Evolutionary conservation across 1,139 yeast genomes (phyloP), one percentile per base, ranked within the genome.

Genomic region (Taiozyma sp.): DNA sequence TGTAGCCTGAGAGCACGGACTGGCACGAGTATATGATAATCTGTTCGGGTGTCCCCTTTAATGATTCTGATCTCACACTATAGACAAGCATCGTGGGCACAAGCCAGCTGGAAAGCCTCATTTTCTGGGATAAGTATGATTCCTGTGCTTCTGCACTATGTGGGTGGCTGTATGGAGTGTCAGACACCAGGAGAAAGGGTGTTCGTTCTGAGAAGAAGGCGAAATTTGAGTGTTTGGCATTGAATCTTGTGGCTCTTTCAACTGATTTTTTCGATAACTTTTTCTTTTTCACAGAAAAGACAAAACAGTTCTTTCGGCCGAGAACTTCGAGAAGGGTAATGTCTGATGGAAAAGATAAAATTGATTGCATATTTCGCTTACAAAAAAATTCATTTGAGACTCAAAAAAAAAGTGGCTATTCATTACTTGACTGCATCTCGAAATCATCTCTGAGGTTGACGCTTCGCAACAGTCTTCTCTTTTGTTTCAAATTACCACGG

Each of bases 1-100:
- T 52, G 49, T 51, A 59, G 3, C 48, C 36, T 0, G 45, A 12
- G 4, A 61, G 48, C 0, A 61, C 58, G 3, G 54, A 42, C 43
- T 62, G 62, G 23, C 65, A 62, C 2, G 64, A 55, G 45, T 49
- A 58, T 5, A 62, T 43, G 10, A 61, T 60, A 30, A 57, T 52
- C 38, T 55, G 60, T 16, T 60, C 60, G 19, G 56, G 51, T 1
- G 60, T 50, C 12, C 62, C 63, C 48, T 54, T 59, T 8, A 45
- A 32, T 0, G 58, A 46, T 45, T 58, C 63, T 0, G 52, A 38
- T 19, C 41, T 38, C 8, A 19, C 41, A 22, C 22, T 38, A 5
- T 38, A 4, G 24, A 10, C 41, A 19, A 38, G 14, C 14, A 38
- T 4, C 12, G 24, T 19, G 24, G 19, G 14, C 8, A 38, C 8